These are phyloP conservation scores for Zygosaccharomyces sapae DNA, from an alignment of 1,139 yeast species.

Conservation along the genomic window DNA sequence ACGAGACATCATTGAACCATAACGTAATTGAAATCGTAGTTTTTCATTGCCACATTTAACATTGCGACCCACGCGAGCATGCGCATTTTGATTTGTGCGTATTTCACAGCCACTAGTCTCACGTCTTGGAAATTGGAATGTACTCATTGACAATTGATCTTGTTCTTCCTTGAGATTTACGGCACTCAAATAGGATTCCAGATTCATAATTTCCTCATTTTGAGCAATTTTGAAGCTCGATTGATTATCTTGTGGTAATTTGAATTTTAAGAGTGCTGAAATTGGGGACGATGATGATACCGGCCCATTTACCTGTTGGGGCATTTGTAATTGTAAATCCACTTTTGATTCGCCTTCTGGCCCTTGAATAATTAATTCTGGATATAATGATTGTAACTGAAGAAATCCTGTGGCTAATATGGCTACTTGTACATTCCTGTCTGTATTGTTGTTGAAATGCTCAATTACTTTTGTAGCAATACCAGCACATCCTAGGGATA, in stretches of 20 bases:
- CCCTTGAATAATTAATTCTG: constrained; percentile 21
- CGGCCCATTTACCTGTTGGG: constrained; percentile 29
- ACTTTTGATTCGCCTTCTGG: constrained; percentile 8
- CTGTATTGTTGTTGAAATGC: constrained; percentile 11
- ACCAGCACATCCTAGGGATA: constrained; percentile 43
- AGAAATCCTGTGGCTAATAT: constrained; percentile 39
- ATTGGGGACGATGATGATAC: constrained; percentile 35
- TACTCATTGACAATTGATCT: constrained; percentile 16
- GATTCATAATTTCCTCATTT: constrained; percentile 41
- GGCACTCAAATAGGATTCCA: constrained; percentile 34
- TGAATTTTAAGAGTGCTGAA: constrained; percentile 38
- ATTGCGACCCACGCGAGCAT: constrained; percentile 1
- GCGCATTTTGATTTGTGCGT: neutral
- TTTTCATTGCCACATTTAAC: constrained; percentile 18
- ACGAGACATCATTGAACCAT: constrained; percentile 16
- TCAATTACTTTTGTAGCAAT: constrained; percentile 47
- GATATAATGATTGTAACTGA: constrained; percentile 32
- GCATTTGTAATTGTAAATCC: constrained; percentile 14
- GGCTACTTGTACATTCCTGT: constrained; percentile 33
- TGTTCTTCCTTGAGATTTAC: constrained; percentile 30
- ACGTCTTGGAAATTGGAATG: constrained; percentile 27
- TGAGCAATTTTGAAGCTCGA: constrained; percentile 42
- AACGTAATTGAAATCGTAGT: constrained; percentile 29
- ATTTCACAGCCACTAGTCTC: constrained; percentile 11
- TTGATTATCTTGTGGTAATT: constrained; percentile 31